Evolutionary conservation across 768 basidiomycete genomes (phyloP).

Genomic region (Pisolithus sp.): DNA sequence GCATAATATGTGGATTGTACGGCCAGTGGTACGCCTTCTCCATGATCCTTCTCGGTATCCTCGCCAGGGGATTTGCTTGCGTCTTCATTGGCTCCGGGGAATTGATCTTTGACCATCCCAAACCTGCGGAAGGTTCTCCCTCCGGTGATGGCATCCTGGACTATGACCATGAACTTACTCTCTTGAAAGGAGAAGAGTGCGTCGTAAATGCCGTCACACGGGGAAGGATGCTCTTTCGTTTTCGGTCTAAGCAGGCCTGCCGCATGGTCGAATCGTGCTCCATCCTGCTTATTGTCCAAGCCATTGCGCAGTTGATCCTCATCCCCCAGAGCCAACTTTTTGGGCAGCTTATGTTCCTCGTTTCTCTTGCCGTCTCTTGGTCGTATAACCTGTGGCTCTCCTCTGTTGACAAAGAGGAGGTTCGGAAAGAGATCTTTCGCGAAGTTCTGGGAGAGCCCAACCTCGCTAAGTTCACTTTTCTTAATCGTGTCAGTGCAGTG

Average conservation of each 20-base stretch:
- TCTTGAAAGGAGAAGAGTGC: background rate
- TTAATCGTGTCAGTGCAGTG: slow-evolving; percentile 7
- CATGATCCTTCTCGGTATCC: slow-evolving; percentile 13
- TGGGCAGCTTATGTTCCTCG: too few species aligned
- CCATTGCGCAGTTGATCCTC: too few species aligned
- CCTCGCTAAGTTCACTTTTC: slow-evolving; percentile 7
- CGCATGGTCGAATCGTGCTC: too few species aligned
- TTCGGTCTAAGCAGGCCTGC: background rate
- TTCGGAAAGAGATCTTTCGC: slow-evolving; percentile 5
- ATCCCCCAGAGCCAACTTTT: too few species aligned
- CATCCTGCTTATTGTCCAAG: too few species aligned
- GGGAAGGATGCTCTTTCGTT: background rate
- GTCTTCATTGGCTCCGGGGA: slow-evolving; percentile 18
- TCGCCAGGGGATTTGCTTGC: slow-evolving; percentile 23
- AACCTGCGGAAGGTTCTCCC: too few species aligned
- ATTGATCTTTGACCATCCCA: slow-evolving; percentile 1
- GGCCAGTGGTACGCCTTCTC: too few species aligned
- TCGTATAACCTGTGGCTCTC: slow-evolving; percentile 24
- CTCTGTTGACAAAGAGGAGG: slow-evolving; percentile 24
- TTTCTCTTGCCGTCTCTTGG: slow-evolving; percentile 19
- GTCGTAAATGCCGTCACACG: background rate
- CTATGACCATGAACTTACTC: too few species aligned
- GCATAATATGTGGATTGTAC: slow-evolving; percentile 9
- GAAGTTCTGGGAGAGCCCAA: background rate
- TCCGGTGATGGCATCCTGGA: too few species aligned